phyloP scores from a whole-genome alignment of 352 stramenopile species.

The Pythium sp. region DNA sequence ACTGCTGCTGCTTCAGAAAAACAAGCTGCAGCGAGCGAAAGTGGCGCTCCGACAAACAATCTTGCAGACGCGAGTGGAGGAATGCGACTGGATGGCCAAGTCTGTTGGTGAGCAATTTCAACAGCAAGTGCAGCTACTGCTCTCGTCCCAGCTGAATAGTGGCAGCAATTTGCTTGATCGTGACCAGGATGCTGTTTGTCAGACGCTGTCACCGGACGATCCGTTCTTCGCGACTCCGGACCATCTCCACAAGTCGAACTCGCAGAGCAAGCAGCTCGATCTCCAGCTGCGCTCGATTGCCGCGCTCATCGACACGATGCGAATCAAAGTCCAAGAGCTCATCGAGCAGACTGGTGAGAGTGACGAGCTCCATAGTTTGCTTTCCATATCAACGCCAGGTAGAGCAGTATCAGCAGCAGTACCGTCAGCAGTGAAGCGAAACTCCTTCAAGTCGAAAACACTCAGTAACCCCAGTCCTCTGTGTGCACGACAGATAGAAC shows the following conservation, averaged over 20 bases:
- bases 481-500: not conserved
- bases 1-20: conserved; percentile 10
- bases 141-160: conserved; percentile 11
- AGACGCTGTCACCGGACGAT: conserved; percentile 7
- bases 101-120: conserved; percentile 13
- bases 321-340: not conserved
- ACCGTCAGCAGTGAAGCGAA: not conserved
- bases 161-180: not conserved
- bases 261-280: conserved; percentile 10
- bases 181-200: conserved; percentile 2
- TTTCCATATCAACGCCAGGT: not conserved
- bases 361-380: not conserved
- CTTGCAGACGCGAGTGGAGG: conserved; percentile 12
- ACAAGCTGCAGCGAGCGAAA: conserved; percentile 7
- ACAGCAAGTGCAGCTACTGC: conserved; percentile 4
- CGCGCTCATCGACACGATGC: conserved; percentile 2
- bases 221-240: conserved; percentile 14
- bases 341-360: not conserved
- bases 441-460: not conserved
- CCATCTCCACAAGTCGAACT: conserved; percentile 4
- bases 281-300: conserved; percentile 10
- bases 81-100: conserved; percentile 22
- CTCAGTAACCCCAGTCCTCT: not conserved
- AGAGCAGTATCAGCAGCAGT: not conserved
- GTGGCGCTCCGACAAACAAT: conserved; percentile 4